Percentiles rank a stretch among this genome's conserved stretches.
Evolutionary conservation across 1,284 basidiomycete genomes (phyloP).

Genomic region (Taiwanofungus camphoratus): DNA sequence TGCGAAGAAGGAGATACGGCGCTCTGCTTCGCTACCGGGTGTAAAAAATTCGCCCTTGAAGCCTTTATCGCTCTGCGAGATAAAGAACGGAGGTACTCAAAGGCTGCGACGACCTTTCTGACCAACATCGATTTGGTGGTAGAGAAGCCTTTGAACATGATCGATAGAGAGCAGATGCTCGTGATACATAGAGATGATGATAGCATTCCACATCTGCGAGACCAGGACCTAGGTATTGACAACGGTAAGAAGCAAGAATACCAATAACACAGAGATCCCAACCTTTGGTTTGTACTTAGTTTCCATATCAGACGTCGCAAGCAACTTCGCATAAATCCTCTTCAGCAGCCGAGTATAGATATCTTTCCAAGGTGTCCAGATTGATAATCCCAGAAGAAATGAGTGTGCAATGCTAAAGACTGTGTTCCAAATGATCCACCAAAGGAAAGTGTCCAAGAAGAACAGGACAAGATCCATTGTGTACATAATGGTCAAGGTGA

Average conservation of each 20-base stretch:
- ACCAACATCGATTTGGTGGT: constrained; percentile 87
- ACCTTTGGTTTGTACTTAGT: constrained; percentile 97
- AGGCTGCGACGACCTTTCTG: constrained; percentile 83
- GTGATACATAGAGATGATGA: constrained; percentile 99
- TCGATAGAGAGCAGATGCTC: constrained; percentile 95
- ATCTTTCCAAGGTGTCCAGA: constrained; percentile 97
- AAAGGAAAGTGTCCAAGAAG: constrained; percentile 96
- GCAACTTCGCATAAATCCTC: constrained; percentile 89
- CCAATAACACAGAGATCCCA: constrained; percentile 14
- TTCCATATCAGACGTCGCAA: constrained; percentile 91
- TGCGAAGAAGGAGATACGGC: constrained; percentile 94
- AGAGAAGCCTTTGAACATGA: constrained; percentile 90
- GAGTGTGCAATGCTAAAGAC: constrained; percentile 87
- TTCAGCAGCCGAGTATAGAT: constrained; percentile 91
- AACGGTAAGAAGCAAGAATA: neutral
- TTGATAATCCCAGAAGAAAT: constrained; percentile 87
- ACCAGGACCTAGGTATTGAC: constrained; percentile 70
- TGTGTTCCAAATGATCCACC: constrained; percentile 98
- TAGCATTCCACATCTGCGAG: constrained; percentile 96
- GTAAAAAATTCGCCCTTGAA: constrained; percentile 93
- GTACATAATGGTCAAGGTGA: constrained; percentile 94
- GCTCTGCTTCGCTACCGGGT: constrained; percentile 85
- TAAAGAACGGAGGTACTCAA: constrained; percentile 92
- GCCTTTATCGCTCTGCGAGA: constrained; percentile 80
- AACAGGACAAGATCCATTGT: constrained; percentile 92